Evolutionary conservation across 805 yeast genomes (phyloP), one percentile per base, ranked within the genome.

Genomic region (Candida odintsovae): DNA sequence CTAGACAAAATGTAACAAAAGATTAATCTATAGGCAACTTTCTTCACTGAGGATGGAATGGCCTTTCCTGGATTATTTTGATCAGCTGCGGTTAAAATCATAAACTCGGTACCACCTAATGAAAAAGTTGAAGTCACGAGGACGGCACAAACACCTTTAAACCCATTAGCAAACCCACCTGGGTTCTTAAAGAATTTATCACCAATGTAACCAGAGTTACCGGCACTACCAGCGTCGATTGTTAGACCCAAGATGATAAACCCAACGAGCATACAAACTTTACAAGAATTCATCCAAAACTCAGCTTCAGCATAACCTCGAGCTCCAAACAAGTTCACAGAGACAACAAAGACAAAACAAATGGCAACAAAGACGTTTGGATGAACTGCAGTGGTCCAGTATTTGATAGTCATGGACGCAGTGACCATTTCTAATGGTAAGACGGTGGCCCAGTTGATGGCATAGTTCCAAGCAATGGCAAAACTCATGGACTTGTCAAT

Each of bases 251-350:
- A 65, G 46, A 82, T 71, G 48, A 77, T 71, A 58, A 80, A 82
- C 6, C 84, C 86, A 38, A 72, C 46, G 43, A 82, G 74, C 63
- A 84, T 80, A 18, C 71, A 41, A n/a, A 80, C 75, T 61, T 82
- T 82, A 46, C 76, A 66, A 19, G 69, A 41, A 44, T 82, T 76
- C 55, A 82, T 74, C 39, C 77, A 58, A 53, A 76, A 80, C 63
- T 82, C 88, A 29, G 81, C 80, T 64, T 82, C 88, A 63, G 86
- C 87, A 56, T 80, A 82, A 48, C 86, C 86, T 54, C 68, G 71
- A 33, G 80, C 82, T 54, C 87, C 86, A 43, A 52, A 75, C 46
- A 81, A 63, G 61, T 82, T 81, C 49, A 81, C 75, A 36, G 63
- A 49, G 28, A 77, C 60, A 49, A 82, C 72, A 26, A 77, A 56